These are phyloP conservation scores for Trametes gibbosa DNA, from an alignment of 768 basidiomycete species.

Conservation along the genomic window DNA sequence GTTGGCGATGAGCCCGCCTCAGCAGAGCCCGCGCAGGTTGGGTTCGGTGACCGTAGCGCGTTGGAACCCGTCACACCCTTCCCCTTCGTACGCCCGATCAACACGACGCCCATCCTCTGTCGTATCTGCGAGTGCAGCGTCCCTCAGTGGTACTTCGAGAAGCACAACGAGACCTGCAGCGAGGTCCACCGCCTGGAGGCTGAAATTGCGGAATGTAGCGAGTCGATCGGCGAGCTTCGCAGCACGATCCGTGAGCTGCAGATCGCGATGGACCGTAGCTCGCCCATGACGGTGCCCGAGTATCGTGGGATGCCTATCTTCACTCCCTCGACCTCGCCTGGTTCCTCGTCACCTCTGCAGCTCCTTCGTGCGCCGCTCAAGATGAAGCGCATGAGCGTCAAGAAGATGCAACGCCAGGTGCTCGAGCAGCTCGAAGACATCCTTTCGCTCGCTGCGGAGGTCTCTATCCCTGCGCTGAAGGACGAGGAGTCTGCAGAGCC, in stretches of 20 bases:
- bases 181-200: conserved; percentile 96
- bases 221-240: conserved; percentile 82
- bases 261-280: conserved; percentile 69
- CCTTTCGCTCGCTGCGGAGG: conserved; percentile 71
- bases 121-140: conserved; percentile 97
- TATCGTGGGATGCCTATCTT: conserved; percentile 89
- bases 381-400: conserved; percentile 77
- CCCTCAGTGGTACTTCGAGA: conserved; percentile 99
- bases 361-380: conserved; percentile 63
- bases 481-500: conserved; percentile 92
- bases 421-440: conserved; percentile 88
- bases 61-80: conserved; percentile 58
- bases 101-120: conserved; percentile 82
- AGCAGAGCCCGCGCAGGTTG: conserved; percentile 38
- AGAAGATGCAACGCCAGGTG: conserved; percentile 76
- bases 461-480: conserved; percentile 84
- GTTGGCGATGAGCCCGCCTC: conserved; percentile 36
- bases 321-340: conserved; percentile 67
- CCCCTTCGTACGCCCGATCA: conserved; percentile 75
- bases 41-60: conserved; percentile 29
- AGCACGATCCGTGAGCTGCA: conserved; percentile 81
- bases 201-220: conserved; percentile 91
- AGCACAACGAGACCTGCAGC: conserved; percentile 98
- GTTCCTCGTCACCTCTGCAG: conserved; percentile 72
- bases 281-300: conserved; percentile 65